Conservation (phyloP, 306 rosid genomes). For the Lablab purpureus region DNA sequence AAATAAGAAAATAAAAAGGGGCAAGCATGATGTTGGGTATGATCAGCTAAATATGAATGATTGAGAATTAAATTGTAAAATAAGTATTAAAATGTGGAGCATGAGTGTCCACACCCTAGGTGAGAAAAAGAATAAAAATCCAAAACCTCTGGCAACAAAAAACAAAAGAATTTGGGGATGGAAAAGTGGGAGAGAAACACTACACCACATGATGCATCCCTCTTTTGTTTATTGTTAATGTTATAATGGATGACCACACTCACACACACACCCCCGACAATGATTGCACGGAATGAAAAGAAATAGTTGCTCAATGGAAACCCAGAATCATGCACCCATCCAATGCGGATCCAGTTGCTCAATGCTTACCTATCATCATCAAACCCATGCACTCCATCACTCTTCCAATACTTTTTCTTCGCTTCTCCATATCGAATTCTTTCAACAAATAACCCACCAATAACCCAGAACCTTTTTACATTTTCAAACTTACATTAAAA, state of each 20-base stretch:
- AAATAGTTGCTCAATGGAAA: slow-evolving; percentile 55
- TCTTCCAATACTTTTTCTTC: background rate
- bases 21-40: slow-evolving; percentile 34
- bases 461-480: too few species aligned
- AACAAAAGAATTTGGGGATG: slow-evolving; percentile 55
- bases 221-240: slow-evolving; percentile 53
- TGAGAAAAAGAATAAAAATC: slow-evolving; percentile 49
- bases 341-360: slow-evolving; percentile 42
- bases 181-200: slow-evolving; percentile 67
- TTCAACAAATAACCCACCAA: too few species aligned
- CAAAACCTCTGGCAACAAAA: slow-evolving; percentile 51
- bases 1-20: slow-evolving; percentile 13
- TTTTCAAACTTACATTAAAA: too few species aligned
- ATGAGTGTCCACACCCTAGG: slow-evolving; percentile 48
- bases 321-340: slow-evolving; percentile 45
- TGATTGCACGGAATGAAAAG: slow-evolving; percentile 78
- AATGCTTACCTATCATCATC: background rate
- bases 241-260: slow-evolving; percentile 54
- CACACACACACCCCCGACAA: slow-evolving; percentile 42
- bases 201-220: slow-evolving; percentile 48
- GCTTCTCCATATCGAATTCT: too few species aligned
- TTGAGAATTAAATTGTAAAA: slow-evolving; percentile 36
- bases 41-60: slow-evolving; percentile 41
- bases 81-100: slow-evolving; percentile 55
- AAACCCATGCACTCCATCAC: background rate